These are phyloP conservation scores for Rhodomyrtus psidioides DNA, from an alignment of 441 rosid species.

Conservation along the genomic window DNA sequence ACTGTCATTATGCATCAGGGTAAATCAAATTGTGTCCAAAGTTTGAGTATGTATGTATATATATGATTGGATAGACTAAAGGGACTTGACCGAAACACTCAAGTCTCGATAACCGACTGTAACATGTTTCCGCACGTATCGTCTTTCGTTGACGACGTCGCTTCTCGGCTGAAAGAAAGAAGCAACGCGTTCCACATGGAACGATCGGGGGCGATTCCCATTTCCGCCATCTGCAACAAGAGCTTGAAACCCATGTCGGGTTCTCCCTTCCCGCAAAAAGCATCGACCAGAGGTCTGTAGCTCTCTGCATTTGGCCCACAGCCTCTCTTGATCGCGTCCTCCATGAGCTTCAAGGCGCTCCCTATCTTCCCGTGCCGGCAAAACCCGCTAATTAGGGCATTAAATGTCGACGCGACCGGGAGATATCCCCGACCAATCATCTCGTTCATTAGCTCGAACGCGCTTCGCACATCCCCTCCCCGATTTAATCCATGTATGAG, in stretches of 20 bases:
- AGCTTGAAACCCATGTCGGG: conserved; percentile 29
- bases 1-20: neutral
- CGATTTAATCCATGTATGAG: conserved; percentile 49
- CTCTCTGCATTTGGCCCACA: conserved; percentile 35
- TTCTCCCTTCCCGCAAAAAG: conserved; percentile 35
- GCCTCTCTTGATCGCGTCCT: conserved; percentile 59
- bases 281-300: conserved; percentile 36
- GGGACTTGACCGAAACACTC: neutral
- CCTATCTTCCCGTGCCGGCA: conserved; percentile 47
- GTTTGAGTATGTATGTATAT: neutral
- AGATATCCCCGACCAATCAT: conserved; percentile 40
- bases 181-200: conserved; percentile 52
- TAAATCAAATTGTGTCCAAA: neutral
- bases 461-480: conserved; percentile 31
- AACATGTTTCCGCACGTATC: conserved; percentile 4
- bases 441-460: conserved; percentile 51
- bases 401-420: conserved; percentile 47
- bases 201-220: conserved; percentile 41
- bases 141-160: conserved; percentile 12
- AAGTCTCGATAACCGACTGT: conserved; percentile 9
- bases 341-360: conserved; percentile 49
- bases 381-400: conserved; percentile 42
- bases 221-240: conserved; percentile 52
- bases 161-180: conserved; percentile 31
- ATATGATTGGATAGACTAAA: neutral